Percentiles rank a stretch among this genome's conserved stretches.
Conservation (phyloP, 2,329 filamentous ascomycete genomes). For the Neocucurbitaria cava region DNA sequence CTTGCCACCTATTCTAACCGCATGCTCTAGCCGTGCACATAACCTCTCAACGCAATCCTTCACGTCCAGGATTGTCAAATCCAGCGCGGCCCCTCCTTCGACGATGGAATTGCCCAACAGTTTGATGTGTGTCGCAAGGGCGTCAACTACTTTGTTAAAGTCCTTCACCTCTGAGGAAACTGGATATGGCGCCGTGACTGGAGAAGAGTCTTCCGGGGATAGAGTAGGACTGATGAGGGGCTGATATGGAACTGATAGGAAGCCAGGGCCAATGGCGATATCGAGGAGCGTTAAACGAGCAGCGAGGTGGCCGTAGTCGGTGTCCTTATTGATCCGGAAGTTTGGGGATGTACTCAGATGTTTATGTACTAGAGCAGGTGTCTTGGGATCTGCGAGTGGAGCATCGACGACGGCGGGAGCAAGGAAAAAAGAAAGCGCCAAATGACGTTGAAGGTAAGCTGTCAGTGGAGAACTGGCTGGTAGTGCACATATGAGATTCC, state of each 20-base stretch:
- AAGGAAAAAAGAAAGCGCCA: slow-evolving; percentile 71
- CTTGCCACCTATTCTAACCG: slow-evolving; percentile 68
- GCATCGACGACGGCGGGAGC: slow-evolving; percentile 30
- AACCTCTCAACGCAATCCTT: slow-evolving; percentile 79
- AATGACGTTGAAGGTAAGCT: slow-evolving; percentile 68
- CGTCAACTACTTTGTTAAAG: slow-evolving; percentile 77
- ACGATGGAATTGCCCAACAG: slow-evolving; percentile 67
- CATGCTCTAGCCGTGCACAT: slow-evolving; percentile 74
- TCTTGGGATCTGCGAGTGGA: slow-evolving; percentile 30
- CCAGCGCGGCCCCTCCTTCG: slow-evolving; percentile 68
- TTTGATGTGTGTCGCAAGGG: slow-evolving; percentile 60
- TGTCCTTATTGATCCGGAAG: slow-evolving; percentile 62
- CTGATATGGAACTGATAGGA: slow-evolving; percentile 38
- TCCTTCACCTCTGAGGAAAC: slow-evolving; percentile 47
- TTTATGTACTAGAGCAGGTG: slow-evolving; percentile 29
- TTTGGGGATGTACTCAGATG: slow-evolving; percentile 48
- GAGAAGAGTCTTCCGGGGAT: slow-evolving; percentile 29
- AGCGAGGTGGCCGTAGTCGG: slow-evolving; percentile 73
- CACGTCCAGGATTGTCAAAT: slow-evolving; percentile 70
- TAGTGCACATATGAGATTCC: slow-evolving; percentile 65
- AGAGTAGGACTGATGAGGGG: slow-evolving; percentile 35
- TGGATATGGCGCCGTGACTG: slow-evolving; percentile 15
- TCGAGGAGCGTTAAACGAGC: slow-evolving; percentile 74
- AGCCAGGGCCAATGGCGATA: slow-evolving; percentile 74
- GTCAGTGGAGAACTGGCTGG: slow-evolving; percentile 59